Evolutionary conservation across 441 rosid genomes (phyloP).

Genomic region (Corymbia calophylla): DNA sequence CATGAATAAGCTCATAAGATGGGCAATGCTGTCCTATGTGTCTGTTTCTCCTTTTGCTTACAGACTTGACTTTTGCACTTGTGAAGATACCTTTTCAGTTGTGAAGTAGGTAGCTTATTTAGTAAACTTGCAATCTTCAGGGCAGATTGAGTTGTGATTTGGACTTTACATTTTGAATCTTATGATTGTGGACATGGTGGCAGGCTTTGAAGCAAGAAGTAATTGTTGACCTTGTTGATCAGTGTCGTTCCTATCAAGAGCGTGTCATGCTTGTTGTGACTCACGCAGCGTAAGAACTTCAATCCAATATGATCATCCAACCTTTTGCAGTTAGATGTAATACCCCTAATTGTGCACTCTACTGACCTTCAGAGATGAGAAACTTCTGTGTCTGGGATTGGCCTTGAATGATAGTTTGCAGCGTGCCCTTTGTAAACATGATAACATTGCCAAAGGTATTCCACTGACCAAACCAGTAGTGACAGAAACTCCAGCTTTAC

Average conservation of each 20-base stretch:
- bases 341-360: not conserved
- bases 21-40: not conserved
- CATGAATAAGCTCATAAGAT: not conserved
- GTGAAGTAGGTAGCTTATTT: not conserved
- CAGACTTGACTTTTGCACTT: not conserved
- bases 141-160: not conserved
- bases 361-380: not conserved
- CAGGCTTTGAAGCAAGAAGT: not conserved
- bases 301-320: not conserved
- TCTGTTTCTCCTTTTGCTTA: not conserved
- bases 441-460: not conserved
- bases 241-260: not conserved
- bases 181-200: not conserved
- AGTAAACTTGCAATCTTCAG: not conserved
- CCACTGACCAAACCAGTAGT: not conserved
- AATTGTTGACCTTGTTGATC: not conserved
- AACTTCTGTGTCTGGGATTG: not conserved
- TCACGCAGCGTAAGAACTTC: not conserved
- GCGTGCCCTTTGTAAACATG: not conserved
- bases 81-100: not conserved
- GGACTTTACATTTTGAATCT: not conserved
- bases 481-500: not conserved
- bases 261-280: not conserved
- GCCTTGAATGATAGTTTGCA: not conserved
- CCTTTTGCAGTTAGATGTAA: not conserved